These are phyloP conservation scores for Aspergillus asperescens DNA, from an alignment of 495 filamentous ascomycete species.

Conservation along the genomic window DNA sequence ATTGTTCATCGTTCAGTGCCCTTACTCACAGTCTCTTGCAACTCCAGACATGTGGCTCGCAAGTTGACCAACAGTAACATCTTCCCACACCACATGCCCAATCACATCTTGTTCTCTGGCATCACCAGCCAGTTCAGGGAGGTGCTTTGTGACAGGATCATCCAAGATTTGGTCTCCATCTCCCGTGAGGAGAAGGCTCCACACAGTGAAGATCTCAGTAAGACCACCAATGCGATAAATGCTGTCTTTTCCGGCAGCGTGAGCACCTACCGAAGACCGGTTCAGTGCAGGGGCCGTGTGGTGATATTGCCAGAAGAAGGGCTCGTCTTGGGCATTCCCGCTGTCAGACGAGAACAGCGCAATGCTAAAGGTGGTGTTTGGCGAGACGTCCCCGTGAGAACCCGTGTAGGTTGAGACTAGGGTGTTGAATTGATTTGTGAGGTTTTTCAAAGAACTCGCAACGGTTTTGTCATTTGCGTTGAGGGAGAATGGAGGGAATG, in stretches of 20 bases:
- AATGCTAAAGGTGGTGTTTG: conserved; percentile 43
- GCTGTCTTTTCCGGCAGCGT: conserved; percentile 25
- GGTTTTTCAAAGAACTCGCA: conserved; percentile 4
- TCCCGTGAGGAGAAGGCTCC: conserved; percentile 39
- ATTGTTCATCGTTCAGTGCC: neutral
- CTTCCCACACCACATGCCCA: conserved; percentile 38
- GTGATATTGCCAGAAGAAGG: conserved; percentile 40
- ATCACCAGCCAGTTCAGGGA: conserved; percentile 44
- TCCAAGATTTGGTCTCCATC: conserved; percentile 44
- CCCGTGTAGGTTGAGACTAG: conserved; percentile 7
- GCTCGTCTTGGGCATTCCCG: conserved; percentile 20
- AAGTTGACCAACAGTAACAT: conserved; percentile 43
- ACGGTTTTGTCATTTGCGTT: conserved; percentile 27
- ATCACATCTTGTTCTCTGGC: neutral
- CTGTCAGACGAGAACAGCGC: conserved; percentile 45
- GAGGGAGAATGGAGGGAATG: conserved; percentile 39
- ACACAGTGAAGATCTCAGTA: conserved; percentile 44
- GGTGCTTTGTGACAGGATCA: conserved; percentile 43
- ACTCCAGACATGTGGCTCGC: conserved; percentile 43
- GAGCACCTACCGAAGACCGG: conserved; percentile 7
- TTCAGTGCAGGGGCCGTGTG: conserved; percentile 39
- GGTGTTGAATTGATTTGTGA: conserved; percentile 13
- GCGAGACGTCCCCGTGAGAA: conserved; percentile 13
- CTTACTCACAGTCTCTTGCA: conserved; percentile 32
- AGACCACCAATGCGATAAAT: conserved; percentile 46